phyloP scores from a whole-genome alignment of 2,329 filamentous ascomycete species.

The Colletotrichum tabaci region DNA sequence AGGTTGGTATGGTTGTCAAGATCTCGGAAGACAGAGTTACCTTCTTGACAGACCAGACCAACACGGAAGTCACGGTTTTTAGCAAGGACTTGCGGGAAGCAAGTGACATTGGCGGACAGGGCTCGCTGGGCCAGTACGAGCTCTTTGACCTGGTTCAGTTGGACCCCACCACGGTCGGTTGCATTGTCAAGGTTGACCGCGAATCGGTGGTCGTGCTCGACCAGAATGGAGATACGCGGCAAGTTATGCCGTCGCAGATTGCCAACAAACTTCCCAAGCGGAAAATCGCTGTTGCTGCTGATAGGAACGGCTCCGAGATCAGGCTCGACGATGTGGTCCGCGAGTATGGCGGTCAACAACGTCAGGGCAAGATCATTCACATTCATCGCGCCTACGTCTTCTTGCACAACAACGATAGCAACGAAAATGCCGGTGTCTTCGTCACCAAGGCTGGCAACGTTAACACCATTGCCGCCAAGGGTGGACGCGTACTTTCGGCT shows the following conservation, averaged over 20 bases:
- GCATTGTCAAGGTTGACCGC: conserved; percentile 94
- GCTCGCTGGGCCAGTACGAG: conserved; percentile 88
- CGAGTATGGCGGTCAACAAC: conserved; percentile 87
- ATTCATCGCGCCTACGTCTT: conserved; percentile 95
- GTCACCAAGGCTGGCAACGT: conserved; percentile 90
- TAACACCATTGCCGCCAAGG: conserved; percentile 93
- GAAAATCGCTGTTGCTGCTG: conserved; percentile 89
- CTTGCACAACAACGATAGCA: conserved; percentile 85
- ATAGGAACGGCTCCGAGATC: conserved; percentile 94
- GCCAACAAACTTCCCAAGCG: conserved; percentile 89
- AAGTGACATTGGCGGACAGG: conserved; percentile 89
- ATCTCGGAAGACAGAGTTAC: conserved; percentile 95
- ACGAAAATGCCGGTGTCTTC: conserved; percentile 91
- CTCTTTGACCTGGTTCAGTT: conserved; percentile 96
- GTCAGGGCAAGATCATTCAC: conserved; percentile 91
- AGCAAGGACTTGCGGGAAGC: conserved; percentile 97
- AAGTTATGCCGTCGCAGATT: conserved; percentile 91
- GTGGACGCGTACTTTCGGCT: conserved; percentile 77
- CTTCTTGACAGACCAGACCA: conserved; percentile 91
- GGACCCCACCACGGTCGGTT: conserved; percentile 91
- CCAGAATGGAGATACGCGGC: conserved; percentile 87
- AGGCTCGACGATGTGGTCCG: conserved; percentile 92
- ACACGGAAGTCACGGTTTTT: conserved; percentile 96
- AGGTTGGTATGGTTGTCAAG: conserved; percentile 96
- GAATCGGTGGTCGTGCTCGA: conserved; percentile 93